These are phyloP conservation scores for Sutorius australiensis DNA, from an alignment of 768 basidiomycete species.

Conservation along the genomic window DNA sequence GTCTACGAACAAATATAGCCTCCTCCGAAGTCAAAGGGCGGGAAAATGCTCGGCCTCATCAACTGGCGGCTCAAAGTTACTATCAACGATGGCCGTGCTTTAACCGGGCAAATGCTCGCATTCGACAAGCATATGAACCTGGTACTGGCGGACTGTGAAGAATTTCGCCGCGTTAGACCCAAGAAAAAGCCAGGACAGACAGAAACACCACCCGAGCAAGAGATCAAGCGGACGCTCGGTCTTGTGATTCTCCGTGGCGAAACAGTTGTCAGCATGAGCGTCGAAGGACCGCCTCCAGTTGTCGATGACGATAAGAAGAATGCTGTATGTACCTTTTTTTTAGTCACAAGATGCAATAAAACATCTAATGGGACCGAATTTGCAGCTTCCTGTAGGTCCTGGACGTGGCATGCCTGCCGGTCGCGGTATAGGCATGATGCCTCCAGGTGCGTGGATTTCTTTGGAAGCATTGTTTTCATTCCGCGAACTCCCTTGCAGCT, in stretches of 20 bases:
- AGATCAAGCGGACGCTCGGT: constrained; percentile 96
- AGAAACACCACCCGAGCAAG: constrained; percentile 75
- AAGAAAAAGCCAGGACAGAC: constrained; percentile 85
- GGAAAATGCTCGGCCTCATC: constrained; percentile 96
- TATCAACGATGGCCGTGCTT: constrained; percentile 92
- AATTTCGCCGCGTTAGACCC: constrained; percentile 87
- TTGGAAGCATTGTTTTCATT: constrained; percentile 14
- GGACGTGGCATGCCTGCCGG: constrained; percentile 96
- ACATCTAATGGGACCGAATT: constrained; percentile 17
- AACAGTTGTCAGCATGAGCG: constrained; percentile 89
- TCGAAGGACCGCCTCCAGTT: constrained; percentile 93
- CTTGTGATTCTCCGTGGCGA: constrained; percentile 96
- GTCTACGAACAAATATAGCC: constrained; percentile 45
- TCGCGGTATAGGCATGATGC: constrained; percentile 95
- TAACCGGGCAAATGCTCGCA: constrained; percentile 98
- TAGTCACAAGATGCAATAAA: neutral
- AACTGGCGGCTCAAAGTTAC: constrained; percentile 98
- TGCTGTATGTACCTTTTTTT: constrained; percentile 45
- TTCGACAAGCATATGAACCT: constrained; percentile 99
- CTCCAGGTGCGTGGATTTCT: constrained; percentile 55
- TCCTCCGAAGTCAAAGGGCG: constrained; percentile 96
- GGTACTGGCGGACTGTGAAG: constrained; percentile 96
- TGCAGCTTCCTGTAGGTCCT: constrained; percentile 80
- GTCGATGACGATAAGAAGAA: constrained; percentile 88
- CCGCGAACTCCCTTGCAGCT: constrained; percentile 38